Base-by-base conservation (phyloP, 352 stramenopile species). In the Pythium brassicae region DNA sequence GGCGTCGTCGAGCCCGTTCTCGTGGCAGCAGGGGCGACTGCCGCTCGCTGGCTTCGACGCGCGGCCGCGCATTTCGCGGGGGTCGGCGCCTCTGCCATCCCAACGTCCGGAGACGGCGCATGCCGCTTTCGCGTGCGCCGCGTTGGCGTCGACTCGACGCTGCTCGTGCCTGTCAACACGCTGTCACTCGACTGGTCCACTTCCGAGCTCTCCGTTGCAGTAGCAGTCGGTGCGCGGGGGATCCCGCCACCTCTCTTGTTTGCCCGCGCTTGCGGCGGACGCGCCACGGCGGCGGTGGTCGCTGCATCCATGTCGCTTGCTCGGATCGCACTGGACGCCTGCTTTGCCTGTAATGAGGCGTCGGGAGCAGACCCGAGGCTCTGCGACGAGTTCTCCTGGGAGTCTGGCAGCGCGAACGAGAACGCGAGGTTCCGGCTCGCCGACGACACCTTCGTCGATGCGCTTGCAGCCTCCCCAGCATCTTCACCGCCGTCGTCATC, bases 401-500 rank as follows among this genome's bases (percentile, higher is more conserved):
- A 88, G 20, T 79, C 68, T 3, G 75, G 77, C 46, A 74, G 73
- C 6, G 77, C 63, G 57, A 88, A 88, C 5, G 78, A 81, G 49
- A 89, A 83, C 46, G 87, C 69, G 40, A 89, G 67, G 9, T 74
- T 86, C 19, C 76, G 76, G 26, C 82, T 86, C 39, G 70, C 66
- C 2, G 60, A 58, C 2, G 66, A 73, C 17, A 57, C 35, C 26
- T 69, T 70, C 22, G 43, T 50, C 3, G 15, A 14, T 55, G 35
- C 19, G 23, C 20, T 19, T 8, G 27, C 22, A 34, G 66, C 4
- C 8, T 22, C 39, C 7, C 15, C 17, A 23, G 5, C 39, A 19
- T 23, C 39, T 3, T 19, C 39, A 10, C 10, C 29, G 29, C 29
- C 32, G 14, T 37, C 32, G 5, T 37, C 32, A 37, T n/a, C n/a